Evolutionary conservation across 1,139 yeast genomes (phyloP), one percentile per base, ranked within the genome.

Genomic region (Candida gigantensis): DNA sequence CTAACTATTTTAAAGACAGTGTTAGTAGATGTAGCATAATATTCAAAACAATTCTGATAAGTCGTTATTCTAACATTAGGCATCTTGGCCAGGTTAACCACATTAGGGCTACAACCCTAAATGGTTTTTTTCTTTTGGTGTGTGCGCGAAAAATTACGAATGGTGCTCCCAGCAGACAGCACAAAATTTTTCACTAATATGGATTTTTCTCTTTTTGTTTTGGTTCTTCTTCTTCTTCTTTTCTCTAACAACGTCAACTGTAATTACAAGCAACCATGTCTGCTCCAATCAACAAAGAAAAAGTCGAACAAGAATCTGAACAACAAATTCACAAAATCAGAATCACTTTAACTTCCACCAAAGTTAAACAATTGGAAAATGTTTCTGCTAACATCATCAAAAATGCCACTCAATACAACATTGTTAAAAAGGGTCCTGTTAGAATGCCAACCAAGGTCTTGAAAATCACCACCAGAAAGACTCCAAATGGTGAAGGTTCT

Each of bases 401-500:
- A 71, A 90, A 89, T 68, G 97, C 97, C 72, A 78, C 77, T 70
- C 79, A 77, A 71, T 74, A 80, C 74, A 73, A 84, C 65, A 79
- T 88, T 65, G 81, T 79, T 72, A 86, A 84, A 81, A 87, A 88
- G 81, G 99, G 99, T 65, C 98, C 98, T 60, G 96, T 94, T 68
- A 88, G 98, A 85, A 77, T 94, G 79, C 99, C 99, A 79, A 94
- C 98, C 77, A 94, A 90, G 85, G 95, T 86, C 60, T 86, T 94
- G 69, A 89, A 86, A 77, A 82, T 94, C 79, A 82, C 96, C 79
- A 92, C 99, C 86, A 90, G 99, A 87, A 94, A 94, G 89, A 84
- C 98, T 68, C 99, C 99, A 66, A 94, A 94, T 75, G 99, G 99
- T 90, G 97, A 94, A 81, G 99, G 99, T 90, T 92, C 98, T 63